Evolutionary conservation across 1,284 basidiomycete genomes (phyloP), one percentile per base, ranked within the genome.

Genomic region (Pterulicium gracile): DNA sequence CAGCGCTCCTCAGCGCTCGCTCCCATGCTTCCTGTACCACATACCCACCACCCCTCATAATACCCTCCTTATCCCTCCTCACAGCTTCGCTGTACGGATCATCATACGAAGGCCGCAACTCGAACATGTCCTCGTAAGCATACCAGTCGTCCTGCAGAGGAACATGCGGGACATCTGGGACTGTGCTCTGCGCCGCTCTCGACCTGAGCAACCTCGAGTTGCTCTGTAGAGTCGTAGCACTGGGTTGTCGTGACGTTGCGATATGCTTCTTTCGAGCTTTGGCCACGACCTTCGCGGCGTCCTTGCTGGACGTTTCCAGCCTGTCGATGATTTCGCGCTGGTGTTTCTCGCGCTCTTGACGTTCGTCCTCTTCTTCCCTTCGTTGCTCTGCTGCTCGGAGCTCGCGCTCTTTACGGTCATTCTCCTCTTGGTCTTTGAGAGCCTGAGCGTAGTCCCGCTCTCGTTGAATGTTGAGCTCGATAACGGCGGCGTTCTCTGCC

Each of bases 31-130:
- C 80, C 49, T 82, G 75, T 7, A 91, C 68, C 53, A 72, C 73
- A 59, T 88, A 96, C 1, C 90, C 92, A 14, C 90, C 93, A 5
- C 79, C 89, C 39, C 84, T 69, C 75, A 89, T 86, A 55, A 86
- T 81, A 3, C 85, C 84, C 52, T 89, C 83, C 46, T 74, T 65
- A 55, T 92, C 88, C 55, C 76, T 76, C 54, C 82, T 70, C 3
- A 88, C 79, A 2, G 79, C 81, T 49, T 85, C 85, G 53, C 83
- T 87, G 52, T 74, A 66, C 23, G 82, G 71, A 55, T 88, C 87
- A 47, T 79, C 68, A 60, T 89, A 89, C n/a, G 69, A 63, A 22
- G 65, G 59, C 23, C 60, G 62, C 47, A 86, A 49, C 19, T 63
- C 59, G 56, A 72, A 86, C 62, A 71, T 70, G 55, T 87, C 82